phyloP scores from a whole-genome alignment of 2,329 filamentous ascomycete genomes.

The Pyrenophora graminea region DNA sequence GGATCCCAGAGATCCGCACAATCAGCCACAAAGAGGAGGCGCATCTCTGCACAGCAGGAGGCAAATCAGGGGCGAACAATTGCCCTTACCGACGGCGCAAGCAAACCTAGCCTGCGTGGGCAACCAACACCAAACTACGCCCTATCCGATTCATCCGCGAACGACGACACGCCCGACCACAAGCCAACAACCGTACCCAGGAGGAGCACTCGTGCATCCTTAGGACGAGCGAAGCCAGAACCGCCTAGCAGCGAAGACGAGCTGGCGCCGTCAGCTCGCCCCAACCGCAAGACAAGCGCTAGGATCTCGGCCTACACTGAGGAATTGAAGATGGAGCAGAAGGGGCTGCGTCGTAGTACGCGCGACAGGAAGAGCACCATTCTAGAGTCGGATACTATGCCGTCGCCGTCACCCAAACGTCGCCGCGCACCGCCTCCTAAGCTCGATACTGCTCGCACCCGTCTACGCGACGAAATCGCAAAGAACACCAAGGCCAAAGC shows the following conservation, averaged over 20 bases:
- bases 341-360: conserved; percentile 25
- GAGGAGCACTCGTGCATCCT: not conserved
- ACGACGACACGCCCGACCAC: not conserved
- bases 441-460: conserved; percentile 46
- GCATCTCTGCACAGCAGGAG: conserved; percentile 15
- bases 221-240: conserved; percentile 2
- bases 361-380: conserved; percentile 36
- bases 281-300: conserved; percentile 17
- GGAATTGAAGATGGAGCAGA: conserved; percentile 42
- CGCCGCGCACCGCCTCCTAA: conserved; percentile 25
- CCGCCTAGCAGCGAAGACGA: conserved; percentile 31
- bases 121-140: conserved; percentile 8
- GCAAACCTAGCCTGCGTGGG: conserved; percentile 18
- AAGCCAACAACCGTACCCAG: not conserved
- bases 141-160: conserved; percentile 8
- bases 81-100: not conserved
- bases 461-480: conserved; percentile 50
- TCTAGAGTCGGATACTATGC: conserved; percentile 38
- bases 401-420: conserved; percentile 12
- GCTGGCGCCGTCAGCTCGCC: conserved; percentile 18
- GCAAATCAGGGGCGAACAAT: not conserved
- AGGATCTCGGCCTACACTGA: conserved; percentile 21
- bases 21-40: conserved; percentile 38
- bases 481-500: conserved; percentile 50
- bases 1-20: conserved; percentile 35